Conservation (phyloP, 2,329 filamentous ascomycete genomes). For the Colletotrichum camelliae region DNA sequence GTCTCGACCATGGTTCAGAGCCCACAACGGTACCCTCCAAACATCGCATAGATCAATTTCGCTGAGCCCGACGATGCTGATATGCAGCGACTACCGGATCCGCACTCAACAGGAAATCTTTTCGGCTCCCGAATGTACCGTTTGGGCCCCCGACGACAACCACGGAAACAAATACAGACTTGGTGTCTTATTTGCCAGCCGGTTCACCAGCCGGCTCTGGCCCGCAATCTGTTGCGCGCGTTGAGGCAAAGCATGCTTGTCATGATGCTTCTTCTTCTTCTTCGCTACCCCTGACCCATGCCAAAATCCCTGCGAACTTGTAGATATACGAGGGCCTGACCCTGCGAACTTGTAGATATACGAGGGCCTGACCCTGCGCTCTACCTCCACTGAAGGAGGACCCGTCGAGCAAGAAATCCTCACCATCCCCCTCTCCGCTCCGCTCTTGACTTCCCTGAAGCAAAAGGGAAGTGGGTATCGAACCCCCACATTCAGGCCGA, state of each 20-base stretch:
- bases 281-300: slow-evolving; percentile 10
- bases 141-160: not conserved
- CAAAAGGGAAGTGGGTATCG: not conserved
- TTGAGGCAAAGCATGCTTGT: not conserved
- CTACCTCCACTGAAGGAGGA: not conserved
- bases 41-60: not conserved
- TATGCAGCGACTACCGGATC: not conserved
- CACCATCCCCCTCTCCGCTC: not conserved
- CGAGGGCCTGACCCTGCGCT: not conserved
- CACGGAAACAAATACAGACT: not conserved
- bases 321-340: not conserved
- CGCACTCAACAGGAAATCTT: not conserved
- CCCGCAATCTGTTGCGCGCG: not conserved
- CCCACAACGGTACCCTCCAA: not conserved
- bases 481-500: slow-evolving; percentile 6
- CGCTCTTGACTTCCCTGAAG: not conserved
- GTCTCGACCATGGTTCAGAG: not conserved
- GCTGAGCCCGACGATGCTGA: not conserved
- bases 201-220: not conserved
- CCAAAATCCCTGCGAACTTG: not conserved
- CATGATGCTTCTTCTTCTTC: slow-evolving; percentile 5
- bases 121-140: not conserved
- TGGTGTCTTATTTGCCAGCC: not conserved
- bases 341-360: not conserved
- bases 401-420: not conserved